Conservation (phyloP, 2,329 filamentous ascomycete genomes). For the Alternaria dauci region DNA sequence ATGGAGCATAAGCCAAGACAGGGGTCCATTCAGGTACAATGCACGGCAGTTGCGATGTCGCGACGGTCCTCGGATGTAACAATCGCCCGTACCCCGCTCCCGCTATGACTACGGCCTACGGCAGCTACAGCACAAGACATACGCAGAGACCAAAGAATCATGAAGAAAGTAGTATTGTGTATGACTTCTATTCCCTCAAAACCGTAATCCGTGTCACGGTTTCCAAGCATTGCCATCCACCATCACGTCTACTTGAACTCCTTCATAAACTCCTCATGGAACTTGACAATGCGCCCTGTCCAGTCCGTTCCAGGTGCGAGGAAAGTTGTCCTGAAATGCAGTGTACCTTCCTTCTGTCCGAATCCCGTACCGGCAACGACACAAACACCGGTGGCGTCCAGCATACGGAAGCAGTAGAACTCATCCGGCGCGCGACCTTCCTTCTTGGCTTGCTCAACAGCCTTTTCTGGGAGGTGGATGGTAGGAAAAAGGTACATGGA, state of each 20-base stretch:
- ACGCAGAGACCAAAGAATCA: background rate
- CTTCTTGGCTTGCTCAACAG: conserved; percentile 74
- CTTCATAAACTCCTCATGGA: conserved; percentile 90
- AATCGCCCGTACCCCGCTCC: conserved; percentile 8
- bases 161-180: background rate
- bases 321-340: conserved; percentile 98
- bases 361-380: conserved; percentile 93
- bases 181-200: background rate
- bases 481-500: conserved; percentile 99
- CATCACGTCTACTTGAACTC: conserved; percentile 64
- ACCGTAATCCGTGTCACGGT: background rate
- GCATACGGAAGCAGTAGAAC: conserved; percentile 89
- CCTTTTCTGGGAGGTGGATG: conserved; percentile 80
- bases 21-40: conserved; percentile 16
- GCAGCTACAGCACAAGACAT: background rate
- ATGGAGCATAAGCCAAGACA: conserved; percentile 11
- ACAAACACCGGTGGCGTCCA: conserved; percentile 94
- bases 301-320: conserved; percentile 95
- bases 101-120: background rate
- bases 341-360: conserved; percentile 87
- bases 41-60: conserved; percentile 16
- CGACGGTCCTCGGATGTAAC: conserved; percentile 1
- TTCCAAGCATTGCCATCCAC: too few relatives aligned
- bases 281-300: conserved; percentile 85
- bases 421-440: conserved; percentile 83